Evolutionary conservation across 306 rosid genomes (phyloP).

Genomic region (Trichosanthes truncata): DNA sequence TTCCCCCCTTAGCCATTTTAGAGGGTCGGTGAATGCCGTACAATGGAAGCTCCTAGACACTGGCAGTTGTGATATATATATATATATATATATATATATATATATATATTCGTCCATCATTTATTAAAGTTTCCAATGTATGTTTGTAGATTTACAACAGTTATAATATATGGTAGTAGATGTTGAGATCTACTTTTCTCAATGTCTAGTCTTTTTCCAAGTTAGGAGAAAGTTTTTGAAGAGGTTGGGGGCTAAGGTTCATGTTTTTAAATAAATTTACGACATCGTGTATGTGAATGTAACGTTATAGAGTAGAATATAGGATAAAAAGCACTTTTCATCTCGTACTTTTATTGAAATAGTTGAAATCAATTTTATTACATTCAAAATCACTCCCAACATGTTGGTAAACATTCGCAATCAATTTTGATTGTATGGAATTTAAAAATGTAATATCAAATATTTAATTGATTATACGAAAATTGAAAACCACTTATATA

Average conservation of each 20-base stretch:
- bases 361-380: too few relatives aligned
- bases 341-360: too few relatives aligned
- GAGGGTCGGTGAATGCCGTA: conserved; percentile 7
- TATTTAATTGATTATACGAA: too few relatives aligned
- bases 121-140: background rate
- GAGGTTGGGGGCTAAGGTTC: background rate
- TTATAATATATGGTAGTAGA: background rate
- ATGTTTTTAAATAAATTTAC: background rate
- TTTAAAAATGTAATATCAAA: too few relatives aligned
- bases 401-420: too few relatives aligned
- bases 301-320: too few relatives aligned
- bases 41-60: background rate
- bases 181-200: background rate
- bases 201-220: background rate
- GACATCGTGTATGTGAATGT: too few relatives aligned
- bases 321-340: too few relatives aligned
- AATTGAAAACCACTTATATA: too few relatives aligned
- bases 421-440: too few relatives aligned
- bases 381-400: too few relatives aligned
- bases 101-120: background rate
- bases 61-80: background rate
- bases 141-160: background rate
- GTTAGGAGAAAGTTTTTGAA: background rate
- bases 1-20: background rate
- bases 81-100: background rate